Percentiles rank a stretch among this genome's conserved stretches.
Evolutionary conservation across 2,329 filamentous ascomycete species (phyloP).

Genomic region (Aspergillus sp.): DNA sequence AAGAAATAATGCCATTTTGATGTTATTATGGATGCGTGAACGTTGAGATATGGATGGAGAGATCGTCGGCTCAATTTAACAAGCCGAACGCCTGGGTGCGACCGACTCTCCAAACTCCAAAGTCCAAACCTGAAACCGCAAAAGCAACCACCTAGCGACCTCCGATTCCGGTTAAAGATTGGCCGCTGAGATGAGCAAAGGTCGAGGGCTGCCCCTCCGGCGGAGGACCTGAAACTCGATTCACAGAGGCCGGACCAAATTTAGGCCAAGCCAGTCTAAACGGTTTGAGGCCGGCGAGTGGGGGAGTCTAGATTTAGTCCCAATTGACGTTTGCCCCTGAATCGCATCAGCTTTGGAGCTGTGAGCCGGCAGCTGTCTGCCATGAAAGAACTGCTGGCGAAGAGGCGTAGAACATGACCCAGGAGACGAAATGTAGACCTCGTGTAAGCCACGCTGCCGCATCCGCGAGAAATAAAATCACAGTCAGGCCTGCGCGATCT

Average conservation of each 20-base stretch:
- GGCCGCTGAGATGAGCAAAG: background rate
- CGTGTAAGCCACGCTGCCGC: background rate
- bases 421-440: background rate
- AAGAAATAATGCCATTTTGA: background rate
- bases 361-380: background rate
- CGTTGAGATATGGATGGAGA: constrained; percentile 1
- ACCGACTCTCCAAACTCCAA: background rate
- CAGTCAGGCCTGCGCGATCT: background rate
- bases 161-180: background rate
- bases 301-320: constrained; percentile 3
- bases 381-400: background rate
- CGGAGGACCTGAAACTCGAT: background rate
- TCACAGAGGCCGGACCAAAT: background rate
- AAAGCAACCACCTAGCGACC: background rate
- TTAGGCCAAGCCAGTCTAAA: background rate
- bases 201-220: background rate
- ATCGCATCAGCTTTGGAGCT: constrained; percentile 6
- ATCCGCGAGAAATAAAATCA: background rate
- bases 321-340: constrained; percentile 8
- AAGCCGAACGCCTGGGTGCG: background rate
- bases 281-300: background rate
- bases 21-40: background rate
- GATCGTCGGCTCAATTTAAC: background rate
- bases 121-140: background rate
- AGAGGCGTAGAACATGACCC: background rate